Base-by-base conservation (phyloP, 1,284 basidiomycete species). In the Cryptococcus maquisensis region DNA sequence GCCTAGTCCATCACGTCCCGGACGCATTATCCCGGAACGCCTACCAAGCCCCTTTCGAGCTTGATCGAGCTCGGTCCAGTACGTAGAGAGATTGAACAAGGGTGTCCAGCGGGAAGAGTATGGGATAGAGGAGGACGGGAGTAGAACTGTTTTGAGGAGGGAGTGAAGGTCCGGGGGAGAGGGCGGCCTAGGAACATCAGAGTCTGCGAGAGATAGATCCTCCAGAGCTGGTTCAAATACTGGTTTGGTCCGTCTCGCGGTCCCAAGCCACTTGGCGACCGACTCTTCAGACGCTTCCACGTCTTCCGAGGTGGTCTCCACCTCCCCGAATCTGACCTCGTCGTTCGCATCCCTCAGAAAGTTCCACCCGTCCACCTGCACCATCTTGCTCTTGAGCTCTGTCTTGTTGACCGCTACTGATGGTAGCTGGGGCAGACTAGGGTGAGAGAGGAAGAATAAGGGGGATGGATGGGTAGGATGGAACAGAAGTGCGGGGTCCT, bases 341-440 rank as follows among this genome's bases (percentile, higher is more conserved):
- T 95, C 89, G 58, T 83, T 82, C 2, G 75, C 73, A 62, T 88
- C 87, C 57, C 81, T 73, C 54, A 86, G 74, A 16, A 62, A 47
- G 35, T 52, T 41, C 55, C 21, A 78, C 13, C 63, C 71, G 18
- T 70, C 58, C 2, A 46, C 59, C 15, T 52, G 32, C n/a, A 40
- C 50, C 55, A 71, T 49, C 55, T 69, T 70, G 20, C 46, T 55
- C 49, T 55, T 48, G 12, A 71, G 51, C 6, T 55, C 57, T 15
- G 62, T 41, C 6, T 57, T 51, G 0, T 55, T 51, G 15, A 69
- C 61, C 1, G 57, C 36, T 1, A 44, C 40, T 0, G 49, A 24
- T 0, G 63, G 61, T 3, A 67, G 56, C 44, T 66, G 48, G 0
- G 70, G 65, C 15, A 71, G 57, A 38, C 51, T 43, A 7, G 76